These are phyloP conservation scores for Russula foetens DNA, from an alignment of 768 basidiomycete genomes.

Conservation along the genomic window DNA sequence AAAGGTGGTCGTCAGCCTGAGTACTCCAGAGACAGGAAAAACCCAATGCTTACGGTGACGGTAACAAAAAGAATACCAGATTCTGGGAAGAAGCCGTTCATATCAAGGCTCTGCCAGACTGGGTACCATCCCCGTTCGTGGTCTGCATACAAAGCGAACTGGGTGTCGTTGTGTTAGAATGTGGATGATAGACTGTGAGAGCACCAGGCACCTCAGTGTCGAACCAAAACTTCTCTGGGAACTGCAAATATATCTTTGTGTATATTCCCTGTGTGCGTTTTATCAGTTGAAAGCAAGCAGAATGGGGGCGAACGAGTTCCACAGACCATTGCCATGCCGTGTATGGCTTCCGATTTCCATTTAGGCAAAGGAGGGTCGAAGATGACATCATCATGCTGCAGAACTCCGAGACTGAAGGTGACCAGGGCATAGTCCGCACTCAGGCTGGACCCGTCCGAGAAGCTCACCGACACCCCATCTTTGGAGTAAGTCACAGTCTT, in stretches of 20 bases:
- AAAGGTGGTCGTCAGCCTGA: neutral
- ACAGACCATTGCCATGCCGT: constrained; percentile 49
- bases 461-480: constrained; percentile 39
- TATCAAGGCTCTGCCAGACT: constrained; percentile 60
- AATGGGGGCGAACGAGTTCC: neutral
- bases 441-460: constrained; percentile 36
- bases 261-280: constrained; percentile 39
- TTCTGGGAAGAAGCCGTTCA: constrained; percentile 48
- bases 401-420: constrained; percentile 64
- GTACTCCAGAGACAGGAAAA: neutral
- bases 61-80: constrained; percentile 51
- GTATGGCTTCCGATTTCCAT: constrained; percentile 59
- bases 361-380: constrained; percentile 49
- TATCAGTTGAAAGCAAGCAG: neutral
- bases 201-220: constrained; percentile 31
- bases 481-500: constrained; percentile 37
- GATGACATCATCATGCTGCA: constrained; percentile 52
- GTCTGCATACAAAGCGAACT: constrained; percentile 54
- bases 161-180: neutral
- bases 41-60: constrained; percentile 31
- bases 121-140: constrained; percentile 52
- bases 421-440: constrained; percentile 51
- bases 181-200: neutral
- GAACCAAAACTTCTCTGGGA: constrained; percentile 54
- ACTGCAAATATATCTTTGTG: constrained; percentile 62